Evolutionary conservation across 805 yeast species (phyloP).

Genomic region (Suhomyces vadensis): DNA sequence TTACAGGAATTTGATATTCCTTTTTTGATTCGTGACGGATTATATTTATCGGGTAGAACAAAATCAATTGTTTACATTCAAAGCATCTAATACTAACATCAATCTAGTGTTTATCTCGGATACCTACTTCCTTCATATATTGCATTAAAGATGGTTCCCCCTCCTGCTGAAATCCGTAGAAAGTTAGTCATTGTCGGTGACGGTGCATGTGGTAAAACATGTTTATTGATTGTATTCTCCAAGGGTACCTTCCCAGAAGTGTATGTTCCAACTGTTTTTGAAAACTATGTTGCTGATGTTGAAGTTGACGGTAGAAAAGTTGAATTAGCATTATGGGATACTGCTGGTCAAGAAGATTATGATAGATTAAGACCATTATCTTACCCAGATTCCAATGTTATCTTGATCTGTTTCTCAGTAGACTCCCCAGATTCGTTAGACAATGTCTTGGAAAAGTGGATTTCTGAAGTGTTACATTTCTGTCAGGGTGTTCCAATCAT

Average conservation of each 20-base stretch:
- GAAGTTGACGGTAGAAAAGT: constrained; percentile 62
- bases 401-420: constrained; percentile 40
- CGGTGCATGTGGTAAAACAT: constrained; percentile 35
- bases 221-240: constrained; percentile 33
- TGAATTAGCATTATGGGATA: constrained; percentile 43
- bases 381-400: constrained; percentile 40
- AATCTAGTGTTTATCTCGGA: constrained; percentile 1
- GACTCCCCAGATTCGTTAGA: constrained; percentile 33
- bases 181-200: constrained; percentile 34
- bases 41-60: too few species aligned
- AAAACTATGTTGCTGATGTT: constrained; percentile 96
- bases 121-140: constrained; percentile 3
- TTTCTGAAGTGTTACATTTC: constrained; percentile 42
- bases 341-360: constrained; percentile 94
- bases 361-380: constrained; percentile 45
- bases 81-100: constrained; percentile 2
- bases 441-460: constrained; percentile 41
- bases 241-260: constrained; percentile 34
- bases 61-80: too few species aligned
- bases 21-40: too few species aligned
- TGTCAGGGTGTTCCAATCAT: constrained; percentile 38
- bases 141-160: constrained; percentile 36
- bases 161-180: constrained; percentile 45
- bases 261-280: constrained; percentile 63
- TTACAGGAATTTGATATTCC: too few species aligned